Percentiles rank a stretch among this genome's conserved stretches.
phyloP scores from a whole-genome alignment of 179 eudicot genomes.

The Carnegiea gigantea region DNA sequence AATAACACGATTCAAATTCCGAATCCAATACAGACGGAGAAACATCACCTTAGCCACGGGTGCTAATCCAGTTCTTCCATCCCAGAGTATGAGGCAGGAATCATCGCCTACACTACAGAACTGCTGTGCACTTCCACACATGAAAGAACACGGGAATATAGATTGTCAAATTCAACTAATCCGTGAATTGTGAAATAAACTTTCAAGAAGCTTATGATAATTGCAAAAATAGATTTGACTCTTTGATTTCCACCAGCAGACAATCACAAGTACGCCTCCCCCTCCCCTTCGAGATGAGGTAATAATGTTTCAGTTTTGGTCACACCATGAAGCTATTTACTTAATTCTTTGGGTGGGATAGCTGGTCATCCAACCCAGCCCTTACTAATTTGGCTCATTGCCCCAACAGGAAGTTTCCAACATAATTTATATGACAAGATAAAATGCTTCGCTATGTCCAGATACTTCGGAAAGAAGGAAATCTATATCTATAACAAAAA shows the following conservation, averaged over 20 bases:
- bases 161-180: not conserved
- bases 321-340: not conserved
- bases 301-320: no score
- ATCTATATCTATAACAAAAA: not conserved
- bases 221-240: not conserved
- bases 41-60: slow-evolving; percentile 78
- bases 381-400: no score
- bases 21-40: not conserved
- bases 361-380: not conserved
- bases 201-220: not conserved
- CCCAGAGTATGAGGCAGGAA: slow-evolving; percentile 95
- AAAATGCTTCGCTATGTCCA: not conserved
- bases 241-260: not conserved
- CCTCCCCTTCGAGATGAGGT: no score
- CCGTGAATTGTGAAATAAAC: not conserved
- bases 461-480: not conserved
- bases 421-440: not conserved
- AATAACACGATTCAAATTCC: not conserved
- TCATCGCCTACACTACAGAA: slow-evolving; percentile 98
- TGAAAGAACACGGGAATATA: slow-evolving; percentile 10
- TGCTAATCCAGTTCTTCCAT: slow-evolving; percentile 70
- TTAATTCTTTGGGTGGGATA: not conserved
- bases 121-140: slow-evolving; percentile 69
- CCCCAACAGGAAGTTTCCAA: not conserved
- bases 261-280: not conserved